Base-by-base conservation (phyloP, 2,329 filamentous ascomycete species). In the Sclerotinia sclerotiorum region DNA sequence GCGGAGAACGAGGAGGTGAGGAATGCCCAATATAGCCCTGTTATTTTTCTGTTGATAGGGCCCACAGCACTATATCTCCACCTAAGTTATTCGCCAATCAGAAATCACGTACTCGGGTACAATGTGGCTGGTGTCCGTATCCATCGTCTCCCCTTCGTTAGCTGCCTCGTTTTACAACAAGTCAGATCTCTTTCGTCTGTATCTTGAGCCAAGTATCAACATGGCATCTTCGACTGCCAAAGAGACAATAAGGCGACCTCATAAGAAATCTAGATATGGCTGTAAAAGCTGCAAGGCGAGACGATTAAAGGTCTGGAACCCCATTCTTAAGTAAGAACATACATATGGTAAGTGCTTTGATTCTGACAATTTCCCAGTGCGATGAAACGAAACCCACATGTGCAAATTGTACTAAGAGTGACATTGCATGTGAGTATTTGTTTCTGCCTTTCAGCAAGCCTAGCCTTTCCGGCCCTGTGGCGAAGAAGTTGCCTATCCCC, bases 211-310 rank as follows among this genome's bases (percentile, higher is more conserved):
- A 32, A 46, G 32, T 5, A 5, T 54, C 15, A 8, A 32, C 6
- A 61, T 61, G 57, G 27, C 42, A 7, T 48, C 42, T 21, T 27
- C 13, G 15, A 49, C 24, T 39, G 11, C 49, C 3, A 65, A 56
- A n/a, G 49, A 65, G 39, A n/a, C 52, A 8, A 35, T 19, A 24
- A 35, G 55, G 27, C 29, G 64, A 21, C 44, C 52, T 29, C 54
- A 60, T 39, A 67, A 39, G 51, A 67, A 67, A 27, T 61, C 55
- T 44, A 55, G 65, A n/a, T 67, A 67, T 11, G 55, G 55, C 17
- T 67, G 65, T n/a, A 60, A 61, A 58, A 52, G 57, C 46, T 67
- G 55, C 32, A 67, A 67, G 21, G n/a, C 46, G 51, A 48, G n/a
- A 60, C 46, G 65, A 44, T n/a, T 27, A 5, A 67, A 61, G 35